Base-by-base conservation (phyloP, 164 flowering plant genomes). In the Tetracentron sinense region DNA sequence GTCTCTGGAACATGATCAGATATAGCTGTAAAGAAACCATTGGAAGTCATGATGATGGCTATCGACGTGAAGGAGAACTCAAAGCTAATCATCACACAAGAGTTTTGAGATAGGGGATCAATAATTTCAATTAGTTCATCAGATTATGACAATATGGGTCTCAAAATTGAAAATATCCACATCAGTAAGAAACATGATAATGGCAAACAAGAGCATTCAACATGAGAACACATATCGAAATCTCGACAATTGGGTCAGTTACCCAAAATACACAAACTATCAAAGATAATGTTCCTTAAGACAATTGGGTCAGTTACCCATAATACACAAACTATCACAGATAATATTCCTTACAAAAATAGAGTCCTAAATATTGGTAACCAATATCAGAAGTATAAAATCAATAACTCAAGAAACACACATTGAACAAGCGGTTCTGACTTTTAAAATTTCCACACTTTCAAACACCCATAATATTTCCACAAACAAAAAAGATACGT, bases 1-100 rank as follows among this genome's bases (percentile, higher is more conserved):
- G 94, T 83, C 69, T 82, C 86, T 0, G 56, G 75, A 69, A 80
- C 71, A 74, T 80, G 79, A 68, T 81, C 81, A 1, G 82, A 61
- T 22, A 79, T 71, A 60, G 73, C 87, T 83, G 87, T 38, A 65
- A 33, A 65, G 21, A 77, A 63, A 46, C 19, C 27, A 71, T 12
- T 25, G 17, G 33, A 64, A 70, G 48, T 22, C 3, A 66, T 7
- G 29, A 56, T 65, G n/a, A 54, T 56, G 44, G 38, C 4, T 33
- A 33, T 33, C 38, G 8, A 33, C 4, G 38, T 33, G 6, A 33
- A 33, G 38, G 6, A 33, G 38, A 33, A 4, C 38, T 33, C 38
- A 33, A 33, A 33, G 6, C 4, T 4, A 33, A 33, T 33, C 38
- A 33, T 4, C n/a, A 33, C 38, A 4, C 38, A 33, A 33, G 22